Evolutionary conservation across 345 rosid genomes (phyloP).

Genomic region (Melaleuca alternifolia): DNA sequence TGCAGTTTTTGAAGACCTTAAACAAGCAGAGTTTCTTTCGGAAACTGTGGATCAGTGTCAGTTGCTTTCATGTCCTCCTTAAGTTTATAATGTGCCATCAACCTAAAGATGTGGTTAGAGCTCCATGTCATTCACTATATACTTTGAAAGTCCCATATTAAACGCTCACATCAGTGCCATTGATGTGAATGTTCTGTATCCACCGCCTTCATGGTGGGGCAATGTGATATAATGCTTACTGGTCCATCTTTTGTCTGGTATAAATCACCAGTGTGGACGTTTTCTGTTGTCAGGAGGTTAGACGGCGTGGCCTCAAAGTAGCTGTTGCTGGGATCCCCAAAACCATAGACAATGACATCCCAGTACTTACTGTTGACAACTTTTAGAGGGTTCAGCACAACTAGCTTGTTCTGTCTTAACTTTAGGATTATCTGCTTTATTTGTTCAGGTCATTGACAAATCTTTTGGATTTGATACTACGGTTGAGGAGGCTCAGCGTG

Average conservation of each 20-base stretch:
- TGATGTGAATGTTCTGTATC: neutral
- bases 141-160: neutral
- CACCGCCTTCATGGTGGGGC: neutral
- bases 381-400: neutral
- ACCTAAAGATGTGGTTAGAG: neutral
- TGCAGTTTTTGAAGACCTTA: neutral
- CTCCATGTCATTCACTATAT: neutral
- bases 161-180: neutral
- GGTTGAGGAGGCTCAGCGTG: conserved; percentile 96
- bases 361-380: conserved; percentile 29
- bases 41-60: neutral
- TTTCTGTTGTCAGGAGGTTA: conserved; percentile 50
- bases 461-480: conserved; percentile 94
- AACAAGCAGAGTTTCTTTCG: neutral
- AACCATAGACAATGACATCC: conserved; percentile 92
- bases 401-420: neutral
- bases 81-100: neutral
- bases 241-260: neutral
- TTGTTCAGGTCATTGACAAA: conserved; percentile 74
- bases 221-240: neutral
- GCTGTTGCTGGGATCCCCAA: conserved; percentile 84
- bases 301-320: conserved; percentile 71
- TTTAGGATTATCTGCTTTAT: neutral
- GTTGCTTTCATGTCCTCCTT: neutral
- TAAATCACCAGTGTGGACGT: neutral